Evolutionary conservation across 176 grass and related monocot species (phyloP).

Genomic region (Aechmea fasciata): DNA sequence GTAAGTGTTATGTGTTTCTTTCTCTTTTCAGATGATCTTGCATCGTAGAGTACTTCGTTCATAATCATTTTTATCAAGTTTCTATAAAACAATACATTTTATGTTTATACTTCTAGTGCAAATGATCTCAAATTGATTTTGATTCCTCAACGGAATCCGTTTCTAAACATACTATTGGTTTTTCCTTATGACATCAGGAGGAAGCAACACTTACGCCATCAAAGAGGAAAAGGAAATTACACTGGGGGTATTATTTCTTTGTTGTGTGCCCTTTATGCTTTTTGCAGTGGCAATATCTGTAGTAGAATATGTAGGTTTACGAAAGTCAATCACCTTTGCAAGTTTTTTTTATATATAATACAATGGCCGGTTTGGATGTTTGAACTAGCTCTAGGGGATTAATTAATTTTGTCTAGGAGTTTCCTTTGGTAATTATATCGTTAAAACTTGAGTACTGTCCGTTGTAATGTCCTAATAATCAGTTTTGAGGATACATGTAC

Average conservation of each 20-base stretch:
- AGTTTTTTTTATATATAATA: background rate
- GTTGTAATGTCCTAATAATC: too few species aligned
- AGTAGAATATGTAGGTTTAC: background rate
- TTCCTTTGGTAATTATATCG: too few species aligned
- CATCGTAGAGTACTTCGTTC: background rate
- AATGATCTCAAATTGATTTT: background rate
- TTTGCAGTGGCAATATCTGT: background rate
- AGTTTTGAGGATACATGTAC: too few species aligned
- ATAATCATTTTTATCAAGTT: background rate
- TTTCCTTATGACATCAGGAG: slow-evolving; percentile 1
- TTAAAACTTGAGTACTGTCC: too few species aligned
- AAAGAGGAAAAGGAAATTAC: slow-evolving; percentile 3
- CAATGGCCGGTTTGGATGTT: too few species aligned
- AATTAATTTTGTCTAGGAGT: too few species aligned
- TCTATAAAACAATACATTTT: too few species aligned
- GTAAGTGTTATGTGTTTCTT: background rate
- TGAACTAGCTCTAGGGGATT: too few species aligned
- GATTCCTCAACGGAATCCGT: background rate
- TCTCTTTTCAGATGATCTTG: background rate
- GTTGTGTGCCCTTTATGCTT: background rate
- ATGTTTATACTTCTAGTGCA: background rate
- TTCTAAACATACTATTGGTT: background rate
- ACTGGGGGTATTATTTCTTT: slow-evolving; percentile 6
- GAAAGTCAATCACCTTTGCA: background rate
- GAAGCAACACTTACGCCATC: background rate